Evolutionary conservation across 495 filamentous ascomycete species (phyloP).

Genomic region (Talaromyces adpressus): DNA sequence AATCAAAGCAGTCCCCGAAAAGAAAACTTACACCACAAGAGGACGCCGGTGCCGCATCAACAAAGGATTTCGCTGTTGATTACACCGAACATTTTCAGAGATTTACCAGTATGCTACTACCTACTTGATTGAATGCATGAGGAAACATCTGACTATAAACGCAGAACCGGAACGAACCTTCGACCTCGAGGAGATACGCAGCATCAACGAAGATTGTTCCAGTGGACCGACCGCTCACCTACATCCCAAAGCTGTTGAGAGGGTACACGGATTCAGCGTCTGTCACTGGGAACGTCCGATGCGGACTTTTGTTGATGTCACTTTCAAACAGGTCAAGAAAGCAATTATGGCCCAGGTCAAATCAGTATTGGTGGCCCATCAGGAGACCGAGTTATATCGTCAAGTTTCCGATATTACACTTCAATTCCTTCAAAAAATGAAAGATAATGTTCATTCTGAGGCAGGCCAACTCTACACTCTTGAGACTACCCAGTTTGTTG

Average conservation of each 20-base stretch:
- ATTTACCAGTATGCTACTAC: background rate
- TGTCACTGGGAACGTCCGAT: slow-evolving; percentile 31
- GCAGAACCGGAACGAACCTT: slow-evolving; percentile 17
- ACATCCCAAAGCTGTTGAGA: slow-evolving; percentile 35
- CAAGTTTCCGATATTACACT: slow-evolving; percentile 22
- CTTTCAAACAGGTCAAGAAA: slow-evolving; percentile 20
- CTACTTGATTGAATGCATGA: no score
- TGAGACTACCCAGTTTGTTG: slow-evolving; percentile 11
- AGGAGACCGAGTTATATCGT: slow-evolving; percentile 29
- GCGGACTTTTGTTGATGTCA: slow-evolving; percentile 21
- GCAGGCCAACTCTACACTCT: slow-evolving; percentile 17
- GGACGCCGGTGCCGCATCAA: background rate
- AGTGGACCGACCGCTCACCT: slow-evolving; percentile 32
- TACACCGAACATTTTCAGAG: background rate
- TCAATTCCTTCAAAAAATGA: slow-evolving; percentile 19
- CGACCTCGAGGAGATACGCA: slow-evolving; percentile 22
- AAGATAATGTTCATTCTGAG: slow-evolving; percentile 16
- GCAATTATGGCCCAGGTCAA: slow-evolving; percentile 25
- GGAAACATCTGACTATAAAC: background rate
- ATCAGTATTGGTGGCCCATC: slow-evolving; percentile 27
- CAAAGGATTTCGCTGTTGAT: background rate
- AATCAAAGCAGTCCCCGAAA: background rate
- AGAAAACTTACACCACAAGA: background rate
- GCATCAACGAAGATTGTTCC: slow-evolving; percentile 30
- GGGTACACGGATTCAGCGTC: slow-evolving; percentile 29